phyloP scores from a whole-genome alignment of 1,284 basidiomycete genomes.

The Coniferiporia weirii region DNA sequence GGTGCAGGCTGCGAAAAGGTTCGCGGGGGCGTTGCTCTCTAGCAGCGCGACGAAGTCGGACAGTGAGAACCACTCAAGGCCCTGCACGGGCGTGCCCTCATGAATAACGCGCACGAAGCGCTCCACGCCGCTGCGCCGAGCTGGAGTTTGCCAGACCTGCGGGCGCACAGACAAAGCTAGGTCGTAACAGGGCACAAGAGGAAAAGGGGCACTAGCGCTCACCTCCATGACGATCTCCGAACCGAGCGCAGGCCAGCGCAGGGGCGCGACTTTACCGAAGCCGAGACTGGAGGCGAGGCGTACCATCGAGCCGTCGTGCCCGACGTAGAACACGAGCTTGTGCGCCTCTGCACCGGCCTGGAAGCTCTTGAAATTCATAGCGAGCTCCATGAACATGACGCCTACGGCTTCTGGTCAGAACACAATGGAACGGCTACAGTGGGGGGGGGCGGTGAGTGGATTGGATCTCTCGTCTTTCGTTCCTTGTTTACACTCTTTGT shows the following conservation, averaged over 20 bases:
- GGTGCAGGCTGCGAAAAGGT: slow-evolving; percentile 30
- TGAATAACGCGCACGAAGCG: slow-evolving; percentile 43
- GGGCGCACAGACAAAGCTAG: background rate
- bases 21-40: slow-evolving; percentile 33
- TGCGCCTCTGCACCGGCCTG: slow-evolving; percentile 33
- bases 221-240: slow-evolving; percentile 50
- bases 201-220: slow-evolving; percentile 16
- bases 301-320: slow-evolving; percentile 49
- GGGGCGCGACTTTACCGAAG: slow-evolving; percentile 30
- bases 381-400: slow-evolving; percentile 35
- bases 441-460: too few relatives aligned
- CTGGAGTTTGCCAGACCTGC: slow-evolving; percentile 38
- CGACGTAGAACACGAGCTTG: slow-evolving; percentile 42
- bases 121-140: background rate
- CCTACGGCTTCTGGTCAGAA: slow-evolving; percentile 21
- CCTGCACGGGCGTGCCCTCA: slow-evolving; percentile 38
- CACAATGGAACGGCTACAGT: background rate
- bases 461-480: too few relatives aligned
- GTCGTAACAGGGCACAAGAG: background rate
- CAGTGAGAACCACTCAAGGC: slow-evolving; percentile 36
- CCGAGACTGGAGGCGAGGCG: slow-evolving; percentile 44
- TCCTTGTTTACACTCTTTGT: background rate
- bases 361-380: slow-evolving; percentile 30
- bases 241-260: slow-evolving; percentile 49
- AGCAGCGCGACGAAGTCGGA: slow-evolving; percentile 35